Evolutionary conservation across 2,329 filamentous ascomycete species (phyloP).

Genomic region (Beauveria rudraprayagi): DNA sequence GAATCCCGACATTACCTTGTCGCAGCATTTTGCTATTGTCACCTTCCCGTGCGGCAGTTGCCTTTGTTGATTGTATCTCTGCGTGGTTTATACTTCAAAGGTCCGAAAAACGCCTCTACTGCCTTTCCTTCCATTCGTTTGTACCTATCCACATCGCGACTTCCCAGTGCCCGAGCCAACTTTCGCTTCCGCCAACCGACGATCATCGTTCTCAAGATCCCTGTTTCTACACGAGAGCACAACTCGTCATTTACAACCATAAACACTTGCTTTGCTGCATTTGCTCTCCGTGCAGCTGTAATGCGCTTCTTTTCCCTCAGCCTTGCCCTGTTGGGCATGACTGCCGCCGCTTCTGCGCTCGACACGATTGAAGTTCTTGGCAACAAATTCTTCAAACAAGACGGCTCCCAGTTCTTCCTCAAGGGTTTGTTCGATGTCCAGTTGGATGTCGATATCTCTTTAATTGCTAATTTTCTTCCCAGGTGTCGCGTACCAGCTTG

Average conservation of each 20-base stretch:
- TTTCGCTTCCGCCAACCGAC: not conserved
- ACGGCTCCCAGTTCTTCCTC: constrained; percentile 76
- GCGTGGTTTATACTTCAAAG: not conserved
- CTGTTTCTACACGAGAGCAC: not conserved
- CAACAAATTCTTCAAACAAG: constrained; percentile 76
- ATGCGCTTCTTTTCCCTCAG: constrained; percentile 33
- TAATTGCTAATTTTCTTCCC: not conserved
- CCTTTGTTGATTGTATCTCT: not conserved
- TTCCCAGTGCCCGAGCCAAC: not conserved
- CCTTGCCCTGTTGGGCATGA: constrained; percentile 27
- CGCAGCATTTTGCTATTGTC: not conserved
- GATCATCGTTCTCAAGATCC: not conserved
- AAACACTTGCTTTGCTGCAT: not conserved
- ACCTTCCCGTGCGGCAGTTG: not conserved
- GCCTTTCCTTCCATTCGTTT: not conserved
- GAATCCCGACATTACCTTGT: not conserved
- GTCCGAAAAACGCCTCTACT: not conserved
- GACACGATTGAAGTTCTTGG: constrained; percentile 51
- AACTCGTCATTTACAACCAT: not conserved
- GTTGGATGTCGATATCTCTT: not conserved
- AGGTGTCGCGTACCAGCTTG: constrained; percentile 68
- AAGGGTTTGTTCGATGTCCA: constrained; percentile 49
- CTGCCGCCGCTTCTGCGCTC: constrained; percentile 30
- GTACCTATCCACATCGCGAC: constrained; percentile 2
- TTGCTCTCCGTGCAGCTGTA: constrained; percentile 1